Evolutionary conservation across 2,329 filamentous ascomycete genomes (phyloP), one percentile per base, ranked within the genome.

Genomic region (Fusarium azukiicola): DNA sequence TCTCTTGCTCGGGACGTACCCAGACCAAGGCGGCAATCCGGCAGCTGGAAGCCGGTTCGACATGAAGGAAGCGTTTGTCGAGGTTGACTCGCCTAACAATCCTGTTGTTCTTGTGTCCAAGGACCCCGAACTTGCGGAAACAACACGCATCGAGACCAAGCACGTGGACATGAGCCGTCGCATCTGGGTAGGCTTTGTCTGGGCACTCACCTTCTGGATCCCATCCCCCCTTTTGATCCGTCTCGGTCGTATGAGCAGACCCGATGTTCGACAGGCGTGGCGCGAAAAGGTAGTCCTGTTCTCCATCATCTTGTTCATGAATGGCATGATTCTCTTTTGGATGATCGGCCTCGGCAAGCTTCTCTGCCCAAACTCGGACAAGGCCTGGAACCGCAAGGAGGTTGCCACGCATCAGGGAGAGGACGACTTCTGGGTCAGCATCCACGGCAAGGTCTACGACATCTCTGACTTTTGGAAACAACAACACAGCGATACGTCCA

Each of bases 221-320:
- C 98, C 98, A 1, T 99, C 97, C 0, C 96, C 96, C 61, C 80
- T 96, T 6, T 93, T 99, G 19, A 92, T 93, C 19, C 95, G 91
- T 74, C 84, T 99, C 73, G 98, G 98, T 36, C 96, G 97, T 32
- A 99, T 99, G 98, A 98, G 98, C 88, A 95, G 98, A 71, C 98
- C 97, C 3, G 98, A 99, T 88, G 96, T 99, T 14, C 96, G 98
- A 40, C 96, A 99, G 93, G 98, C 98, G 0, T 99, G 98, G 98
- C 93, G 98, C 87, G 98, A 99, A 84, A 99, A 99, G 88, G 68
- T 99, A 14, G 95, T 98, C 0, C 90, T 99, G 13, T 94, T 97
- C 63, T 90, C 96, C 73, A 83, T 98, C 69, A 99, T 99, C 81
- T 85, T 96, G 42, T 83, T 99, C 19, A 88, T 98, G 79, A 99